Evolutionary conservation across 768 basidiomycete genomes (phyloP).

Genomic region (Trametes gibbosa): DNA sequence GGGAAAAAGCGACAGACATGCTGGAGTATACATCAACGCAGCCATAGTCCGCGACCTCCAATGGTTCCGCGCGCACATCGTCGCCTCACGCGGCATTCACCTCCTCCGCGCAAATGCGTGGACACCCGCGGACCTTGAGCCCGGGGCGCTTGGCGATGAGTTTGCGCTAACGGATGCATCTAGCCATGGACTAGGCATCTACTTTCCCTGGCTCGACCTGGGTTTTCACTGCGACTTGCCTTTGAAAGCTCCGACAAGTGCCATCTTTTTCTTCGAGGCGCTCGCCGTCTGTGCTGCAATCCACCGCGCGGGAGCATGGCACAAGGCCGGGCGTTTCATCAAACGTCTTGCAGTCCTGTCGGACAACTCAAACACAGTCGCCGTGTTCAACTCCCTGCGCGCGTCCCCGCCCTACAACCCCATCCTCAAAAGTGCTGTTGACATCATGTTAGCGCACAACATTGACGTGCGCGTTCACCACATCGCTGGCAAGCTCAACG

Average conservation of each 20-base stretch:
- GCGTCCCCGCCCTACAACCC: constrained; percentile 1
- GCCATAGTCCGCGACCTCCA: constrained; percentile 26
- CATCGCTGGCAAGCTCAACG: background rate
- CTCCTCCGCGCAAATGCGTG: too few relatives aligned
- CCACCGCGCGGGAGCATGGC: background rate
- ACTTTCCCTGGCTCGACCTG: too few relatives aligned
- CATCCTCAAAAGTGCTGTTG: background rate
- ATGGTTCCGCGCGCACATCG: constrained; percentile 29
- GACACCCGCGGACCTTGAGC: constrained; percentile 20
- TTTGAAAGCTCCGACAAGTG: background rate
- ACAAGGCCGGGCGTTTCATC: background rate
- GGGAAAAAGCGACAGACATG: constrained; percentile 18
- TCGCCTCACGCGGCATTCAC: too few relatives aligned
- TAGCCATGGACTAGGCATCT: too few relatives aligned
- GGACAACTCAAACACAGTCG: constrained; percentile 30
- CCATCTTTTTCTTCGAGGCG: too few relatives aligned
- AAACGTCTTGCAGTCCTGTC: background rate
- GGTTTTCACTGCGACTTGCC: too few relatives aligned
- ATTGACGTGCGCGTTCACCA: background rate
- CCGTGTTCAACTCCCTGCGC: constrained; percentile 26
- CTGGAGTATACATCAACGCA: constrained; percentile 30
- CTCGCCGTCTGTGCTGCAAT: constrained; percentile 1
- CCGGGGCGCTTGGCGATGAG: constrained; percentile 19
- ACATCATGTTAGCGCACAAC: background rate
- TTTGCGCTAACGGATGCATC: background rate